Evolutionary conservation across 2,329 filamentous ascomycete species (phyloP).

Genomic region (Dactylonectria macrodidyma): DNA sequence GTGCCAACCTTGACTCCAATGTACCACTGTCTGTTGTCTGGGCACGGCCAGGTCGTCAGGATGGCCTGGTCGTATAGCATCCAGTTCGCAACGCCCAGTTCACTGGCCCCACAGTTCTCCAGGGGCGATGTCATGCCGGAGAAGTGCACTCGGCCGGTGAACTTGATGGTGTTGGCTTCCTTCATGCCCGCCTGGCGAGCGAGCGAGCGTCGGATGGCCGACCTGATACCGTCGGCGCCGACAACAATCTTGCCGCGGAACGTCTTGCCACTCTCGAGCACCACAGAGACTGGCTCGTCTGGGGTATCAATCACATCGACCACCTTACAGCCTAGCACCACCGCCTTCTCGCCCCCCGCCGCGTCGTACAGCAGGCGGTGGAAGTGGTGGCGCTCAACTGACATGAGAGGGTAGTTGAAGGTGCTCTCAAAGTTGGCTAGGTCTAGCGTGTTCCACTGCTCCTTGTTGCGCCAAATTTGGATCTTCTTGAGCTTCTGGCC

Average conservation of each 20-base stretch:
- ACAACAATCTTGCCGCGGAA: constrained; percentile 27
- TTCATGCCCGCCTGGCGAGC: constrained; percentile 25
- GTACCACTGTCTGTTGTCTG: constrained; percentile 28
- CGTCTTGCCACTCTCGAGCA: constrained; percentile 22
- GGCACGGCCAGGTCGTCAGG: constrained; percentile 27
- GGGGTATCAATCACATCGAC: constrained; percentile 17
- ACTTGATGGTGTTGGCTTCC: constrained; percentile 28
- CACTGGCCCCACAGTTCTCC: constrained; percentile 21
- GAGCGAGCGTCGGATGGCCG: constrained; percentile 21
- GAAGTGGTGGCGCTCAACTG: constrained; percentile 25
- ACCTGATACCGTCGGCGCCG: constrained; percentile 29
- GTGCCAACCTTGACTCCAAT: constrained; percentile 28
- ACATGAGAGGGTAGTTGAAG: constrained; percentile 29
- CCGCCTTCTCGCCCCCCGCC: constrained; percentile 19
- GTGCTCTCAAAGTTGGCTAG: constrained; percentile 22
- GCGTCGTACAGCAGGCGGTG: constrained; percentile 26
- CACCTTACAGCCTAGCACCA: constrained; percentile 23
- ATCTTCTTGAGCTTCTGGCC: constrained; percentile 28
- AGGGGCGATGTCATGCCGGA: constrained; percentile 25
- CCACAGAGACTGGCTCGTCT: constrained; percentile 15
- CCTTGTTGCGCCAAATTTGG: constrained; percentile 29
- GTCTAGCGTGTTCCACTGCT: constrained; percentile 29
- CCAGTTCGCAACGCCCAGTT: constrained; percentile 28
- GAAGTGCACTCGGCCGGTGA: constrained; percentile 28
- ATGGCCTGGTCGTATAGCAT: constrained; percentile 32